Percentiles rank a stretch among this genome's conserved stretches.
phyloP scores from a whole-genome alignment of 805 yeast species.

The Nakazawaea sp. region DNA sequence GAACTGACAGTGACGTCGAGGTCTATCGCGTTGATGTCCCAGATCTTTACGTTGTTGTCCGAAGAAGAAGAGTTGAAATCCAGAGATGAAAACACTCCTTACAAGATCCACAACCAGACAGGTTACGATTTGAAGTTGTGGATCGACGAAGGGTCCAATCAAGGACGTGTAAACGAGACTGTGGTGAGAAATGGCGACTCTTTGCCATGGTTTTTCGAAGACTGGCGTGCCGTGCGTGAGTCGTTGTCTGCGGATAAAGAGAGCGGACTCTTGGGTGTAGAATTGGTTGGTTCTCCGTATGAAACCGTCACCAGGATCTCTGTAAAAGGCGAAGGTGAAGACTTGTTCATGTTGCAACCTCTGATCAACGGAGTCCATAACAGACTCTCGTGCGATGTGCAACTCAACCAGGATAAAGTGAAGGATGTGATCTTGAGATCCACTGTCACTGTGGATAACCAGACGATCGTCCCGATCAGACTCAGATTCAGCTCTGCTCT shows the following conservation, averaged over 20 bases:
- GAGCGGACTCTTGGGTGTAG: slow-evolving; percentile 57
- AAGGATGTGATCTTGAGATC: slow-evolving; percentile 77
- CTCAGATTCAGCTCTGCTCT: no score
- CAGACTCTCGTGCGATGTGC: slow-evolving; percentile 67
- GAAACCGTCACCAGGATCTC: slow-evolving; percentile 49
- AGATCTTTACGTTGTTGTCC: slow-evolving; percentile 53
- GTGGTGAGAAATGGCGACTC: slow-evolving; percentile 39
- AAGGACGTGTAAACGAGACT: slow-evolving; percentile 23
- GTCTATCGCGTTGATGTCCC: slow-evolving; percentile 69
- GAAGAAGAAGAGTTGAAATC: slow-evolving; percentile 47
- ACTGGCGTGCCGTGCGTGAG: slow-evolving; percentile 85
- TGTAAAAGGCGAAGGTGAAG: slow-evolving; percentile 79
- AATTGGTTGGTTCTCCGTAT: slow-evolving; percentile 49
- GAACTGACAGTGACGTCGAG: slow-evolving; percentile 80
- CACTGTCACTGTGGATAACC: slow-evolving; percentile 62
- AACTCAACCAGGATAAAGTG: slow-evolving; percentile 66
- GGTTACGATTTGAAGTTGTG: slow-evolving; percentile 79
- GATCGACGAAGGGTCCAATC: slow-evolving; percentile 45
- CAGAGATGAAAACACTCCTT: slow-evolving; percentile 79
- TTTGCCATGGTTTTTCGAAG: slow-evolving; percentile 88
- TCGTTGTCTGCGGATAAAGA: slow-evolving; percentile 60
- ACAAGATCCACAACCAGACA: slow-evolving; percentile 73
- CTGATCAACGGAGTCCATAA: slow-evolving; percentile 50
- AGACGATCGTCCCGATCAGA: slow-evolving; percentile 51
- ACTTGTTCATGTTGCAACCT: slow-evolving; percentile 61